These are phyloP conservation scores for Candida taoyuanica DNA, from an alignment of 805 yeast genomes.

Conservation along the genomic window DNA sequence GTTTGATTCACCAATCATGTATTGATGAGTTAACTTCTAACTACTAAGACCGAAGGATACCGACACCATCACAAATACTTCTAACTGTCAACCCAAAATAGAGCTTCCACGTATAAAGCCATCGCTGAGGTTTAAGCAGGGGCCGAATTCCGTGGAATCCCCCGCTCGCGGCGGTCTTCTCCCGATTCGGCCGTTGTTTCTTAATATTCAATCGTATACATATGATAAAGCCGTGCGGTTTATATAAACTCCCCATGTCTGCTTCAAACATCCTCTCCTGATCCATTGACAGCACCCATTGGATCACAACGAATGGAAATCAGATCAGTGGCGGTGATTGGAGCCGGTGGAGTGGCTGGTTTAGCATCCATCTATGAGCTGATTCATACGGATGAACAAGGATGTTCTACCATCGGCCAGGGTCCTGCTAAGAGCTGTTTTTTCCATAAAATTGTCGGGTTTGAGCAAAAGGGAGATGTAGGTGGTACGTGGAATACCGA, in stretches of 20 bases:
- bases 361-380: slow-evolving; percentile 33
- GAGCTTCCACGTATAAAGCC: no score
- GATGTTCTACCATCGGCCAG: slow-evolving; percentile 20
- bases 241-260: background rate
- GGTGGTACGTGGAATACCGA: slow-evolving; percentile 45
- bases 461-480: slow-evolving; percentile 37
- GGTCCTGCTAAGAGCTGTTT: slow-evolving; percentile 13
- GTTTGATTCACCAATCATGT: no score
- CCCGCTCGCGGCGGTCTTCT: slow-evolving; percentile 2
- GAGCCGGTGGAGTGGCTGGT: slow-evolving; percentile 40
- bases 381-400: slow-evolving; percentile 24
- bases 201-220: background rate
- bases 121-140: no score
- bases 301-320: no score
- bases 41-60: no score
- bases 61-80: no score
- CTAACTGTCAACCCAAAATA: no score
- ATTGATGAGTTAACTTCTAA: no score
- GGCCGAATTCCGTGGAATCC: background rate
- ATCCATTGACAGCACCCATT: no score
- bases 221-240: background rate
- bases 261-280: no score
- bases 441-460: slow-evolving; percentile 36
- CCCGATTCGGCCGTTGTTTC: slow-evolving; percentile 1
- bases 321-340: slow-evolving; percentile 33